Percentiles rank a stretch among this genome's conserved stretches.
Evolutionary conservation across 768 basidiomycete genomes (phyloP).

Genomic region (Trametes punicea): DNA sequence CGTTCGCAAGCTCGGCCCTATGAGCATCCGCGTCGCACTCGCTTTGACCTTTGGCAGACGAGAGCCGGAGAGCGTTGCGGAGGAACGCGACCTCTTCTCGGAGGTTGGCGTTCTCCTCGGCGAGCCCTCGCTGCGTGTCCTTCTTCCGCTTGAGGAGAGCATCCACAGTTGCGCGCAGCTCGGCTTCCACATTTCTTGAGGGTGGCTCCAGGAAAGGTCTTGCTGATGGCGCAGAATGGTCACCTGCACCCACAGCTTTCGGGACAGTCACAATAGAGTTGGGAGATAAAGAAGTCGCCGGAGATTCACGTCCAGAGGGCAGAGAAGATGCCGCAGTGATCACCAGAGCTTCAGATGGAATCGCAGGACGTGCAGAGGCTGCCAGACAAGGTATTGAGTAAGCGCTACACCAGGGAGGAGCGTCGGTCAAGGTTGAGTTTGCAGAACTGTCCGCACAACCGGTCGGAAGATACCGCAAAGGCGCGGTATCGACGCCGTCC

Average conservation of each 20-base stretch:
- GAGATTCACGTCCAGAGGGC: background rate
- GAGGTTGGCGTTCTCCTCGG: conserved; percentile 8
- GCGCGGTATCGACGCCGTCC: too few species aligned
- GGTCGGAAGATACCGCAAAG: too few species aligned
- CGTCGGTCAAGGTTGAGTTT: too few species aligned
- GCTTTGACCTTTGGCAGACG: background rate
- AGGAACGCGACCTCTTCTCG: conserved; percentile 13
- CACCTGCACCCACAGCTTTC: background rate
- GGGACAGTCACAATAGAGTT: background rate
- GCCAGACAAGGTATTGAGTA: too few species aligned
- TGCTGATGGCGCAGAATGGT: background rate
- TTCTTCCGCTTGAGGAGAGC: conserved; percentile 9
- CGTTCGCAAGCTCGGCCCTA: background rate
- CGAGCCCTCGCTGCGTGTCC: background rate
- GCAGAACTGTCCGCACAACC: too few species aligned
- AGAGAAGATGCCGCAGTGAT: too few species aligned
- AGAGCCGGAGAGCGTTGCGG: background rate
- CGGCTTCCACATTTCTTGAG: background rate
- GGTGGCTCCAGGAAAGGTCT: background rate
- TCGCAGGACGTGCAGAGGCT: too few species aligned
- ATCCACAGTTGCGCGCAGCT: conserved; percentile 13
- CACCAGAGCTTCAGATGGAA: too few species aligned
- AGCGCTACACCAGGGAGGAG: too few species aligned
- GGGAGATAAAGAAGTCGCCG: background rate
- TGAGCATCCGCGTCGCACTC: background rate